Base-by-base conservation (phyloP, 1,284 basidiomycete genomes). In the Naganishia sp. region DNA sequence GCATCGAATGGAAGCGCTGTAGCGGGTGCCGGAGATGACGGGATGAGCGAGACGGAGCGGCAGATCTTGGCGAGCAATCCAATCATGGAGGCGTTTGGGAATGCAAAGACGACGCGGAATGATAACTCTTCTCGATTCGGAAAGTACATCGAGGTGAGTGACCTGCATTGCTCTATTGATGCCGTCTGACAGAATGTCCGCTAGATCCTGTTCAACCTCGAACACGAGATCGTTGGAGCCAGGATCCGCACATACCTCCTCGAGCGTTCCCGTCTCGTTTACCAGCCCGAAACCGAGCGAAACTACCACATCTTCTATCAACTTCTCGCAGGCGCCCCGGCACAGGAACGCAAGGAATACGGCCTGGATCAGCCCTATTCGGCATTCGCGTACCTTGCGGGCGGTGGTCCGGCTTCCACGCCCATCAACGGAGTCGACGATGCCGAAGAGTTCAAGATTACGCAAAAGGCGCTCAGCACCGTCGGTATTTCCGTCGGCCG, bases 291-390 rank as follows among this genome's bases (percentile, higher is more conserved):
- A 71, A 93, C 90, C 25, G 96, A 99, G 80, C 88, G 96, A 66
- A 99, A 99, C 80, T 99, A 99, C 79, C 96, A 99, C 80, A 97
- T 99, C 75, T 99, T 99, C 83, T 99, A 99, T 80, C 96, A 99
- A 79, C 83, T 99, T n/a, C 93, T 95, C 73, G 91, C 95, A 2
- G 96, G 96, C 62, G 94, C 93, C 4, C 94, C 95, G 2, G 83
- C 90, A 28, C 95, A 96, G 76, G 95, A 99, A 76, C 87, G 92
- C 53, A 96, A 96, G 79, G 92, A 96, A 73, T 86, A 99, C 47
- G 93, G 91, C 6, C 84, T 99, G 49, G 90, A 94, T 70, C 92
- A 95, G 75, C 84, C 90, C 65, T 87, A 86, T 45, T 75, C 78
- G 42, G 90, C 94, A 77, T 99, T 98, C 80, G 85, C 88, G 71